Percentiles rank a stretch among this genome's conserved stretches.
phyloP scores from a whole-genome alignment of 495 filamentous ascomycete genomes.

The Beverwykella pulmonaria region DNA sequence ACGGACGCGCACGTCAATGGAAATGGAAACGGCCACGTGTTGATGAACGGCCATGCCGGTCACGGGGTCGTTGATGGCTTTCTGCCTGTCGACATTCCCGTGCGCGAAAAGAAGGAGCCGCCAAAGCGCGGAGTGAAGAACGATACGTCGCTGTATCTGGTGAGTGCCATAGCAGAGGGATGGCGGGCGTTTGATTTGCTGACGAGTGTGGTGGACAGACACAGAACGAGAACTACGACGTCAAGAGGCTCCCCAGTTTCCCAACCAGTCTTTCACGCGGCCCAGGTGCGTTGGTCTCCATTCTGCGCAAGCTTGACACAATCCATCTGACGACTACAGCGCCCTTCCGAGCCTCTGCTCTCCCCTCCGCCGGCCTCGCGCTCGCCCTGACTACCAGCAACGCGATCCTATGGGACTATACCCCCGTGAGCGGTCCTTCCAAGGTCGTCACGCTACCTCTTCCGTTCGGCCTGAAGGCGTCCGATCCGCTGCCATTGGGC shows the following conservation, averaged over 20 bases:
- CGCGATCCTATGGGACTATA: constrained; percentile 89
- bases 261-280: constrained; percentile 63
- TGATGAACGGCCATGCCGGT: constrained; percentile 41
- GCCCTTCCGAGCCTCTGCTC: constrained; percentile 33
- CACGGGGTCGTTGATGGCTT: constrained; percentile 23
- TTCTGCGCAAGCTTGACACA: constrained; percentile 33
- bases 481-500: constrained; percentile 75
- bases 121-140: constrained; percentile 41
- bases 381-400: constrained; percentile 75
- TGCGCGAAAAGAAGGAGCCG: constrained; percentile 40
- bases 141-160: constrained; percentile 43
- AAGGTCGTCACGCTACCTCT: constrained; percentile 70
- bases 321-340: constrained; percentile 20
- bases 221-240: constrained; percentile 81
- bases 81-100: constrained; percentile 39
- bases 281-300: constrained; percentile 27
- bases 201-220: constrained; percentile 57
- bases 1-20: constrained; percentile 8
- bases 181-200: background rate
- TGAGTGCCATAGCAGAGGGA: constrained; percentile 10
- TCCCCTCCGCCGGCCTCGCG: constrained; percentile 56
- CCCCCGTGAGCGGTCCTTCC: constrained; percentile 53
- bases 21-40: constrained; percentile 31
- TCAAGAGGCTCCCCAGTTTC: constrained; percentile 79
- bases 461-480: constrained; percentile 66